Conservation (phyloP, 306 rosid genomes). For the Notholithocarpus densiflorus region DNA sequence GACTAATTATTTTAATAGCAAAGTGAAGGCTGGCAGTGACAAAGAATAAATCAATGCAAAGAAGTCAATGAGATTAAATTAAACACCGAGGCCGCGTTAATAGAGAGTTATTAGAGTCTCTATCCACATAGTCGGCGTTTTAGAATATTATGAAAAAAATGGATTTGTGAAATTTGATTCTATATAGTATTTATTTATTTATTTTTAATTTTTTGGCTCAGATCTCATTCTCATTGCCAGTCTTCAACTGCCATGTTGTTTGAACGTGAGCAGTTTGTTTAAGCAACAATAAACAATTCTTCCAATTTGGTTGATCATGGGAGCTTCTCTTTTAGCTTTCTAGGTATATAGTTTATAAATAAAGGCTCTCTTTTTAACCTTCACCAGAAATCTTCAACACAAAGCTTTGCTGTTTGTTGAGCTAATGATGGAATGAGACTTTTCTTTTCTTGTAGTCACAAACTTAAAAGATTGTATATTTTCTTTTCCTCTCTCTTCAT, state of each 20-base stretch:
- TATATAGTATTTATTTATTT: too few species aligned
- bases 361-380: neutral
- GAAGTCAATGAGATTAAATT: neutral
- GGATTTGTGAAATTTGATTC: constrained; percentile 1
- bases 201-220: too few species aligned
- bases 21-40: neutral
- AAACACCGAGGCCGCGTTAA: constrained; percentile 24
- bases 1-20: neutral
- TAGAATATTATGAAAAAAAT: neutral
- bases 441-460: neutral
- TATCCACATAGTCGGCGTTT: constrained; percentile 4
- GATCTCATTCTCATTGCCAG: constrained; percentile 19
- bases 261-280: constrained; percentile 18
- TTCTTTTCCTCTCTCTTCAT: neutral
- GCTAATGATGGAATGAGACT: constrained; percentile 7
- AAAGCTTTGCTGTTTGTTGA: constrained; percentile 20
- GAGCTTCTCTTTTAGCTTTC: neutral
- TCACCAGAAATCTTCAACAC: constrained; percentile 1
- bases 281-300: neutral
- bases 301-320: neutral
- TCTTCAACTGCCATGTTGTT: constrained; percentile 6
- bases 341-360: neutral
- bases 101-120: neutral
- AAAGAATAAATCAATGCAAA: neutral
- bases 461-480: neutral